Conservation (phyloP, 2,329 filamentous ascomycete genomes). For the Exophiala sp. region DNA sequence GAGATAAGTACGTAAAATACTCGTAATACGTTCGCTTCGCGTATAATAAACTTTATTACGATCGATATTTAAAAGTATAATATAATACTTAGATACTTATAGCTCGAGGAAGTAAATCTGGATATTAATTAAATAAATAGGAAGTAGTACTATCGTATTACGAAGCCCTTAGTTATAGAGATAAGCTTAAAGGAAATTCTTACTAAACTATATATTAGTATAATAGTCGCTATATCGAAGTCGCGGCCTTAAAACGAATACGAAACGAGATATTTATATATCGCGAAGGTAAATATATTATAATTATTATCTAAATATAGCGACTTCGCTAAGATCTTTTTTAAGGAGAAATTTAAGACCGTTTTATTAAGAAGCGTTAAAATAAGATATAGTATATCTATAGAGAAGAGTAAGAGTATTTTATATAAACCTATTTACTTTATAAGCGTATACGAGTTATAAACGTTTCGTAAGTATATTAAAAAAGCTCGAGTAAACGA, state of each 20-base stretch:
- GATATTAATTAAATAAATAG: background rate
- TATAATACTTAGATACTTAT: background rate
- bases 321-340: no score
- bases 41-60: background rate
- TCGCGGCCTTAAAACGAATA: background rate
- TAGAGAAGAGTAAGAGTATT: background rate
- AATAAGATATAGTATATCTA: constrained; percentile 1
- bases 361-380: background rate
- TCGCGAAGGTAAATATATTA: no score
- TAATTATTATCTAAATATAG: no score
- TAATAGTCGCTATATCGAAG: no score
- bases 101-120: background rate
- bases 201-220: no score
- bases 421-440: background rate
- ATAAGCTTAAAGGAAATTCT: no score
- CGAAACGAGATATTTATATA: background rate
- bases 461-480: background rate
- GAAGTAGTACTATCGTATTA: no score
- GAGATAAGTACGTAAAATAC: background rate
- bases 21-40: background rate
- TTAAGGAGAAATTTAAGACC: background rate
- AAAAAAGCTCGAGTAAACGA: constrained; percentile 4
- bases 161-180: no score
- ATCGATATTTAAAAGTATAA: constrained; percentile 7
- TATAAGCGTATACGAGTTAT: background rate